Evolutionary conservation across 106 monocot species (phyloP), one percentile per base, ranked within the genome.

Genomic region (Acorus calamus): DNA sequence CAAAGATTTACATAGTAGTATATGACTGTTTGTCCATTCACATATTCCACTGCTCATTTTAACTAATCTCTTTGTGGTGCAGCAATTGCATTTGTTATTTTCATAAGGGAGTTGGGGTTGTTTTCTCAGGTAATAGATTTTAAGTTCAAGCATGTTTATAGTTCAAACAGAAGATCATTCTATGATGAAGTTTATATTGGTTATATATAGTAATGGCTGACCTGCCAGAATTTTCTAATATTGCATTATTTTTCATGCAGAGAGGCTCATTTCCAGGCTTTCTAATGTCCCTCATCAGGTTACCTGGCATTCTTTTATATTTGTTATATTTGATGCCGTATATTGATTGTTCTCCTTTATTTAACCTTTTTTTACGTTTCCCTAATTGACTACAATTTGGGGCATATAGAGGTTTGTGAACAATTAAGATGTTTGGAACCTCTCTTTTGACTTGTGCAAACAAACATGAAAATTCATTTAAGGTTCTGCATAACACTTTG

Each of bases 61-160:
- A 28, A 28, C 28, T 28, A 28, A 28, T 28, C 6, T 4, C 50
- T 49, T 61, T 47, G 14, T 61, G 41, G 7, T 78, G 81, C 86
- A 92, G 91, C 73, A 69, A 92, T 92, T 78, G 78, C 77, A 8
- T 52, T 67, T 14, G 58, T 83, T 62, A 70, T 92, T 52, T 84
- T 86, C 71, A 55, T 79, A 52, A 78, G 81, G 69, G 80, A 84
- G 66, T 83, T 69, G 69, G 57, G 50, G 7, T 58, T 78, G 65
- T 67, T 76, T 47, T 73, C 41, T 46, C 71, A 80, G 79, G 86
- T 87, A 77, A 70, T 14, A 8, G 12, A 53, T 71, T 53, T 53
- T 52, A 48, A 69, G 58, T 6, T 43, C 53, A 8, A 55, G 45
- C 52, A 10, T 66, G 52, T 44, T 14, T 11, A 3, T 8, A 46